Evolutionary conservation across 192 early-diverging fungal species (phyloP).

Genomic region (Gryganskiella cystojenkinii): DNA sequence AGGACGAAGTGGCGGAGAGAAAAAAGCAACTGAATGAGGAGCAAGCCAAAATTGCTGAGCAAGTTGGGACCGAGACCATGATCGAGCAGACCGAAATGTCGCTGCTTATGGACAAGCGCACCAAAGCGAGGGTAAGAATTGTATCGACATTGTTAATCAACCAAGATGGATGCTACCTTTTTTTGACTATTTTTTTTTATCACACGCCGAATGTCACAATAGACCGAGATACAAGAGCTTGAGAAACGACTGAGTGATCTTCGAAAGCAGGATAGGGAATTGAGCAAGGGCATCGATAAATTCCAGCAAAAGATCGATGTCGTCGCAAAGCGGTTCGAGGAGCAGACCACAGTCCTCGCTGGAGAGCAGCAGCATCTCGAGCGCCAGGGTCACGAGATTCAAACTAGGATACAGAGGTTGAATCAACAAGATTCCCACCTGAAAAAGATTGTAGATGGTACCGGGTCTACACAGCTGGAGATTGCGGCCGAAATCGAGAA

Average conservation of each 20-base stretch:
- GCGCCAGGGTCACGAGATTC: conserved; percentile 8
- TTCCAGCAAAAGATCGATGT: conserved; percentile 23
- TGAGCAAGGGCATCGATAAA: neutral
- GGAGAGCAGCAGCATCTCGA: conserved; percentile 28
- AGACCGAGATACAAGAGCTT: conserved; percentile 37
- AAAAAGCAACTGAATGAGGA: conserved; percentile 31
- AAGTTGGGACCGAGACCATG: conserved; percentile 33
- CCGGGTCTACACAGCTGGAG: neutral
- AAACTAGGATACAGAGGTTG: conserved; percentile 1
- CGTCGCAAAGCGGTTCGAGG: conserved; percentile 29
- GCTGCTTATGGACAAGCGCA: conserved; percentile 23
- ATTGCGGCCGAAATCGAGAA: conserved; percentile 16
- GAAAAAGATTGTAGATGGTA: conserved; percentile 8
- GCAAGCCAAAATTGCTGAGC: conserved; percentile 26
- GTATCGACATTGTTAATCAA: neutral
- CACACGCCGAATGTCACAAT: neutral
- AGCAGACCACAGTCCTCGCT: conserved; percentile 14
- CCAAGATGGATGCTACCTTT: neutral
- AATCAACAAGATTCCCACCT: conserved; percentile 19
- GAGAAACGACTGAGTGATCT: conserved; percentile 16
- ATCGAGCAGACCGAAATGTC: conserved; percentile 35
- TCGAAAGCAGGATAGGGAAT: conserved; percentile 18
- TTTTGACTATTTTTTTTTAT: neutral
- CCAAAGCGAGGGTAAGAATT: conserved; percentile 14
- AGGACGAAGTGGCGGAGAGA: conserved; percentile 22